phyloP scores from a whole-genome alignment of 176 grass and related monocot species.

The Lolium rigidum region DNA sequence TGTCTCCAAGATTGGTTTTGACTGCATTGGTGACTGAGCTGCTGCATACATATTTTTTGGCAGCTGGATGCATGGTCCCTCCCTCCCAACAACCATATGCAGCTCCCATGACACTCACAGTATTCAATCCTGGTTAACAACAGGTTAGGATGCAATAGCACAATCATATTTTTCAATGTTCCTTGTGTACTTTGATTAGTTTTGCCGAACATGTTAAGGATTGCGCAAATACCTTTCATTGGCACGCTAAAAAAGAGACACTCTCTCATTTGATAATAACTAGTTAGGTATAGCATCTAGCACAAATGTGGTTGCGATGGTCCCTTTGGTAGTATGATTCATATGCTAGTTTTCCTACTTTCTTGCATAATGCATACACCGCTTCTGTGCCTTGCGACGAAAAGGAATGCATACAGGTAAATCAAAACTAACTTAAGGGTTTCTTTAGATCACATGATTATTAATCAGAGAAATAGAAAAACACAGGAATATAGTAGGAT shows the following conservation, averaged over 20 bases:
- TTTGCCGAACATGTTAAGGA: slow-evolving; percentile 23
- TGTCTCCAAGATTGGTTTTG: slow-evolving; percentile 39
- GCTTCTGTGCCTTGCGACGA: background rate
- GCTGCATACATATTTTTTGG: background rate
- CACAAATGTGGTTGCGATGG: background rate
- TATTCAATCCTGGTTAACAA: background rate
- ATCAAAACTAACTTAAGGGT: background rate
- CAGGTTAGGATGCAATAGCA: background rate
- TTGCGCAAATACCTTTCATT: background rate
- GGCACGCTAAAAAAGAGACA: background rate
- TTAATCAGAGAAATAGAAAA: too few relatives aligned
- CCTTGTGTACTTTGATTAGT: background rate
- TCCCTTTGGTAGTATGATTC: background rate
- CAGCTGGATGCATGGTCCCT: background rate
- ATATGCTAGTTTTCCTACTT: background rate
- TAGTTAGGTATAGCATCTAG: background rate
- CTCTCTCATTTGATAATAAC: background rate
- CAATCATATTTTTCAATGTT: background rate
- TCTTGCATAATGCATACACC: too few relatives aligned
- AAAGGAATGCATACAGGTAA: background rate
- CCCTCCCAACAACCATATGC: slow-evolving; percentile 13
- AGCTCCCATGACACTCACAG: background rate
- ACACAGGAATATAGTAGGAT: too few relatives aligned
- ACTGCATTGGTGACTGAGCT: slow-evolving; percentile 35
- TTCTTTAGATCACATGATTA: too few relatives aligned